Evolutionary conservation across 805 yeast genomes (phyloP).

Genomic region (Starmera amethionina): DNA sequence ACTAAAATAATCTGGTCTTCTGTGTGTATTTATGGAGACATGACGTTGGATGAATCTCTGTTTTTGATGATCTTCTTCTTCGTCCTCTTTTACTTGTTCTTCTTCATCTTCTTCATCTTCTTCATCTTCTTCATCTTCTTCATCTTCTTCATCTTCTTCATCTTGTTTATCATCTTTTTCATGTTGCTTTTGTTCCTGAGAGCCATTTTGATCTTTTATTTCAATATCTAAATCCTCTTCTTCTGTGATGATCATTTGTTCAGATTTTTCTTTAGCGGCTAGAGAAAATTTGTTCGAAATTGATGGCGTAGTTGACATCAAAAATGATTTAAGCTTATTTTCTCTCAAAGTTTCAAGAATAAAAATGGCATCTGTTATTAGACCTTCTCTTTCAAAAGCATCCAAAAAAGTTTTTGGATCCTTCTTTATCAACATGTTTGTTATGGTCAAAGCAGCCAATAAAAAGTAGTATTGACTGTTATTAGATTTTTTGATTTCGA

Average conservation of each 20-base stretch:
- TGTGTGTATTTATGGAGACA: too few species aligned
- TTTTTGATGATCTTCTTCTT: too few species aligned
- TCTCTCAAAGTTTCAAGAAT: slow-evolving; percentile 20
- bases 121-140: slow-evolving; percentile 13
- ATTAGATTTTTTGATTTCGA: slow-evolving; percentile 17
- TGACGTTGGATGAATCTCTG: too few species aligned
- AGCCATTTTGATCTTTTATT: slow-evolving; percentile 7
- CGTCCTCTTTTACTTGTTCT: slow-evolving; percentile 4
- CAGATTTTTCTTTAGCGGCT: not conserved
- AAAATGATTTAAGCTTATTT: slow-evolving; percentile 2
- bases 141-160: slow-evolving; percentile 11
- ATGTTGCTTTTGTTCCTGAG: slow-evolving; percentile 14
- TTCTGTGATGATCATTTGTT: slow-evolving; percentile 2
- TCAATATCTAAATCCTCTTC: slow-evolving; percentile 10
- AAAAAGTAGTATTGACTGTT: slow-evolving; percentile 28
- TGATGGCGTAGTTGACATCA: not conserved
- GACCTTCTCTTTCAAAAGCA: slow-evolving; percentile 62
- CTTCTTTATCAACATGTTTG: slow-evolving; percentile 32
- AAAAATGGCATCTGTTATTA: slow-evolving; percentile 38
- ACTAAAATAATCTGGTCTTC: too few species aligned
- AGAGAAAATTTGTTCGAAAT: too few species aligned
- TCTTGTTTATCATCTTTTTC: slow-evolving; percentile 11
- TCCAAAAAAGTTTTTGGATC: slow-evolving; percentile 34
- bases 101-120: slow-evolving; percentile 21
- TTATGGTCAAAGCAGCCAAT: slow-evolving; percentile 40